These are phyloP conservation scores for Dactylellina cionopaga DNA, from an alignment of 2,329 filamentous ascomycete species.

Conservation along the genomic window DNA sequence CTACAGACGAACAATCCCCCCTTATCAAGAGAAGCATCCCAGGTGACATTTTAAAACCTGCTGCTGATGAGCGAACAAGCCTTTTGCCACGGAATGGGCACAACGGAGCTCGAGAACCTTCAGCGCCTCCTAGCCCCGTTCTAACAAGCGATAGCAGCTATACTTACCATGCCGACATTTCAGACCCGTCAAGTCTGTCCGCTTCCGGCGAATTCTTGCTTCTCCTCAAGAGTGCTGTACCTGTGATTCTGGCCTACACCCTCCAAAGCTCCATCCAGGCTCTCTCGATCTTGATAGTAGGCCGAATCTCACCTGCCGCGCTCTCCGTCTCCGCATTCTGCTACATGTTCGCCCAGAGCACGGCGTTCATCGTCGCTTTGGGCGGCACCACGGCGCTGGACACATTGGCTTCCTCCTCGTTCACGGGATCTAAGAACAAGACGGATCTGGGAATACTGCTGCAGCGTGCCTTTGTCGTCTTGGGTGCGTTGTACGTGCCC, in stretches of 20 bases:
- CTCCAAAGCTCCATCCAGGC: slow-evolving; percentile 88
- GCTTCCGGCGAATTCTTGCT: slow-evolving; percentile 71
- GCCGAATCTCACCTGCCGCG: slow-evolving; percentile 79
- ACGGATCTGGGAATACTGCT: slow-evolving; percentile 81
- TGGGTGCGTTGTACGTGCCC: slow-evolving; percentile 74
- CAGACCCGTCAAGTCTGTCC: slow-evolving; percentile 7
- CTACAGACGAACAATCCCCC: no score
- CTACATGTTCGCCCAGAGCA: slow-evolving; percentile 93
- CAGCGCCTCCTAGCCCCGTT: slow-evolving; percentile 1
- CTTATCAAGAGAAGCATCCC: no score
- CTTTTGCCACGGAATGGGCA: no score
- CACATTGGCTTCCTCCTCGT: slow-evolving; percentile 82
- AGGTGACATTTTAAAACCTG: no score
- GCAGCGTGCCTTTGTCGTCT: slow-evolving; percentile 78
- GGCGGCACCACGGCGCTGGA: slow-evolving; percentile 88
- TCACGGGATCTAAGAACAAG: slow-evolving; percentile 81
- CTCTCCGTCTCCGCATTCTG: slow-evolving; percentile 84
- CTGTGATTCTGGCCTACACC: slow-evolving; percentile 84
- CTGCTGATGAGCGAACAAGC: no score
- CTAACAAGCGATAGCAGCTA: not conserved
- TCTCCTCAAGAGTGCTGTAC: slow-evolving; percentile 74
- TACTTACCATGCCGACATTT: not conserved
- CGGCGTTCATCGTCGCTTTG: slow-evolving; percentile 85
- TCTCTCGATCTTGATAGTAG: slow-evolving; percentile 80
- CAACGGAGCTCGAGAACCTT: not conserved